Evolutionary conservation across 805 yeast genomes (phyloP).

Genomic region (Candida ipomoeae): DNA sequence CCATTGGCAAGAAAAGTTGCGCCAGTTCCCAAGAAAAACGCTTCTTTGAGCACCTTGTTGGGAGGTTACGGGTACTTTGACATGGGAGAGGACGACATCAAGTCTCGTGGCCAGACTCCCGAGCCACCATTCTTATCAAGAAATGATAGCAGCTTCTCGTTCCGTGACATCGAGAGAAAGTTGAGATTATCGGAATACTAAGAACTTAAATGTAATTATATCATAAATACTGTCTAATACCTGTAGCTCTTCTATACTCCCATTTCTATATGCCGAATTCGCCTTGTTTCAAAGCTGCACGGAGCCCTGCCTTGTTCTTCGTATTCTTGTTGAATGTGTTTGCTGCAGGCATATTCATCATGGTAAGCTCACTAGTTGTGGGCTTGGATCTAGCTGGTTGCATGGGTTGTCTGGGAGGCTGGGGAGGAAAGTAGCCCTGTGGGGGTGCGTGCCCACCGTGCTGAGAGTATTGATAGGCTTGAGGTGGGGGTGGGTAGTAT

Average conservation of each 20-base stretch:
- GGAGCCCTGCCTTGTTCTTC: conserved; percentile 51
- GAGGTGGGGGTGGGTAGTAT: conserved; percentile 11
- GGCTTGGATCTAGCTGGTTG: conserved; percentile 17
- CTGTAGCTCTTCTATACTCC: too few species aligned
- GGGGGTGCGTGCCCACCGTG: conserved; percentile 10
- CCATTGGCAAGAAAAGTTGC: conserved; percentile 9
- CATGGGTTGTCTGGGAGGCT: conserved; percentile 3
- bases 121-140: conserved; percentile 46
- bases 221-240: too few species aligned
- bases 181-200: conserved; percentile 60
- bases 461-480: conserved; percentile 9
- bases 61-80: conserved; percentile 63
- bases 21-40: conserved; percentile 10
- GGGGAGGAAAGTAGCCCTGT: conserved; percentile 18
- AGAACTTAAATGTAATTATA: not conserved
- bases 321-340: conserved; percentile 37
- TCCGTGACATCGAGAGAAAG: conserved; percentile 61
- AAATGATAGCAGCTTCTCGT: conserved; percentile 36
- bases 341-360: conserved; percentile 46
- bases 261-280: conserved; percentile 56
- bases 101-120: conserved; percentile 56
- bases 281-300: conserved; percentile 63
- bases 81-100: conserved; percentile 48
- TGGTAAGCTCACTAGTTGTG: conserved; percentile 39
- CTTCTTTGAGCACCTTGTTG: conserved; percentile 31